phyloP scores from a whole-genome alignment of 1,139 yeast species.

The Fermentozyma sake region DNA sequence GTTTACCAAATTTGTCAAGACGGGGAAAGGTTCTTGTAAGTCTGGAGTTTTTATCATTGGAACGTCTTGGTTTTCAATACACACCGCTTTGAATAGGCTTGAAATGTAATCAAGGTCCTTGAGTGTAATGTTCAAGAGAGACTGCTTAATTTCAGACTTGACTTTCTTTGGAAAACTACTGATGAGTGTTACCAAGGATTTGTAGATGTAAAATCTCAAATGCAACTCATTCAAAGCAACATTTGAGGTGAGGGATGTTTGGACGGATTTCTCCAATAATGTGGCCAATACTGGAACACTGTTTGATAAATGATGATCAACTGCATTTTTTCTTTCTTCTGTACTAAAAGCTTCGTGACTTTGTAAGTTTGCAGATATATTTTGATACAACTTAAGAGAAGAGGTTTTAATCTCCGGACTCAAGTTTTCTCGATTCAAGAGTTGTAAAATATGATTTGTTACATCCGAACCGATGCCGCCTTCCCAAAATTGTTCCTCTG shows the following conservation, averaged over 20 bases:
- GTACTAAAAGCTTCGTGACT: constrained; percentile 46
- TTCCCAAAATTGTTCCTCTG: constrained; percentile 83
- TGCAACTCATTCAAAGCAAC: constrained; percentile 13
- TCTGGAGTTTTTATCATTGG: too few species aligned
- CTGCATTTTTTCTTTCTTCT: constrained; percentile 26
- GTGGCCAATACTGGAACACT: constrained; percentile 16
- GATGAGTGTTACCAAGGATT: constrained; percentile 23
- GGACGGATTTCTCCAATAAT: constrained; percentile 1
- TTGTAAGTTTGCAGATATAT: constrained; percentile 49
- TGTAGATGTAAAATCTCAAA: constrained; percentile 27
- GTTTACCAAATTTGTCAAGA: constrained; percentile 2
- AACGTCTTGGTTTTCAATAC: not conserved
- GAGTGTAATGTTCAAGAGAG: constrained; percentile 12
- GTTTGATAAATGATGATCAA: constrained; percentile 22
- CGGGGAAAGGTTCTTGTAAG: not conserved
- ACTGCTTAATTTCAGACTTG: constrained; percentile 14
- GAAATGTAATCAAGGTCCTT: constrained; percentile 17
- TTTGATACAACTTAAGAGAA: constrained; percentile 49
- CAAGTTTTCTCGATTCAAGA: constrained; percentile 29
- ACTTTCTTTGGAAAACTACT: constrained; percentile 32
- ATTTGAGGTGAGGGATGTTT: too few species aligned
- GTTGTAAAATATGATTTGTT: constrained; percentile 40
- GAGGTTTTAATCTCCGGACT: constrained; percentile 40
- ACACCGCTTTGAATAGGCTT: constrained; percentile 1
- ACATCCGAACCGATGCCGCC: constrained; percentile 60